Conservation (phyloP, 2,329 filamentous ascomycete genomes). For the Ilyonectria robusta region DNA sequence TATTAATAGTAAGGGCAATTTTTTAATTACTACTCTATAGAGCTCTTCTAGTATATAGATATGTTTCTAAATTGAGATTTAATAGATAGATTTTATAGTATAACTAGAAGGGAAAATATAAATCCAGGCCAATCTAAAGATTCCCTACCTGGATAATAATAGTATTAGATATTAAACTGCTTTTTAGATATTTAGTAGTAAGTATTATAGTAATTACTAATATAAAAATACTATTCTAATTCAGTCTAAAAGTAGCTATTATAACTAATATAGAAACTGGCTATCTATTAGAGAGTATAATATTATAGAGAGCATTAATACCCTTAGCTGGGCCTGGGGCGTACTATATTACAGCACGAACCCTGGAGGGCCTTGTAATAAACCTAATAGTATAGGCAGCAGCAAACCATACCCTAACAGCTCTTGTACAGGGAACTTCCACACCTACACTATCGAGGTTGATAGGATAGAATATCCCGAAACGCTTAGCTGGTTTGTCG, state of each 20-base stretch:
- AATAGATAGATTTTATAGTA: neutral
- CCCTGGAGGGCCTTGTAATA: neutral
- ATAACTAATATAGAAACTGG: conserved; percentile 4
- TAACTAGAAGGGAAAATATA: neutral
- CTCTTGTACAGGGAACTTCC: neutral
- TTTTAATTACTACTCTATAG: neutral
- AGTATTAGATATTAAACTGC: no score
- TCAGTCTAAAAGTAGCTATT: no score
- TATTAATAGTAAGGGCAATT: neutral
- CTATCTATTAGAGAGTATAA: neutral
- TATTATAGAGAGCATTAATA: conserved; percentile 4
- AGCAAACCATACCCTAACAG: neutral
- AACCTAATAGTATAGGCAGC: neutral
- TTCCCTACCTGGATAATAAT: neutral
- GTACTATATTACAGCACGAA: neutral
- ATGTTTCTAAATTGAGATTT: neutral
- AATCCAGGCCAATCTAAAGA: neutral
- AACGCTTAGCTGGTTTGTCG: conserved; percentile 1
- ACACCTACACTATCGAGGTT: neutral
- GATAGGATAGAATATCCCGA: neutral
- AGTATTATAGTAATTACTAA: no score
- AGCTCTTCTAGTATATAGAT: neutral
- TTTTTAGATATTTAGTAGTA: no score
- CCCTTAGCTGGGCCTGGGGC: neutral
- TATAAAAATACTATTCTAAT: no score